Evolutionary conservation across 768 basidiomycete genomes (phyloP).

Genomic region (Panus rudis): DNA sequence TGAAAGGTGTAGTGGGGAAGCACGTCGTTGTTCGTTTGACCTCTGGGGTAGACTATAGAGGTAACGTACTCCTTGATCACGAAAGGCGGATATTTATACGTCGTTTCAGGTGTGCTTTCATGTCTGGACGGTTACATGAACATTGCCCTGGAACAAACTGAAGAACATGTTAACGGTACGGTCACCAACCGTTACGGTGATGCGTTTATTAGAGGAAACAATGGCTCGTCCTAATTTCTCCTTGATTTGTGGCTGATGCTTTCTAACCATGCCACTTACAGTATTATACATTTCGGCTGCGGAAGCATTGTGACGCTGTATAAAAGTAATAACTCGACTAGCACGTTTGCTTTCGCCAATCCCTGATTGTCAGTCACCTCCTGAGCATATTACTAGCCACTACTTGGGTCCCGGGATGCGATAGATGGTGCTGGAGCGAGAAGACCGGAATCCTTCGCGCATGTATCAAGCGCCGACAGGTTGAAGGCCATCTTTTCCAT

Average conservation of each 20-base stretch:
- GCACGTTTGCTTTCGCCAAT: too few relatives aligned
- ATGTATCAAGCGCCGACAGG: too few relatives aligned
- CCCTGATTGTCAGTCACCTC: too few relatives aligned
- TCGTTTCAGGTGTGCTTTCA: slow-evolving; percentile 68
- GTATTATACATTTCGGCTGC: slow-evolving; percentile 25
- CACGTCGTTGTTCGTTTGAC: slow-evolving; percentile 86
- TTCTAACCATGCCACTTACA: slow-evolving; percentile 1
- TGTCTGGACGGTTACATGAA: slow-evolving; percentile 99
- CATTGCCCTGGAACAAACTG: slow-evolving; percentile 94
- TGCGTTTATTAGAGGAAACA: slow-evolving; percentile 92
- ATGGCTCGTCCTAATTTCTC: slow-evolving; percentile 45
- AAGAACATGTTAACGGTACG: slow-evolving; percentile 87
- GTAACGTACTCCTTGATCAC: slow-evolving; percentile 23
- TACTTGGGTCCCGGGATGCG: too few relatives aligned
- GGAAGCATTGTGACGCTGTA: slow-evolving; percentile 20
- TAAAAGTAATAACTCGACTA: too few relatives aligned
- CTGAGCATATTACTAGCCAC: too few relatives aligned
- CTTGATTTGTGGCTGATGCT: too few relatives aligned
- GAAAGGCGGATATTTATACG: neutral
- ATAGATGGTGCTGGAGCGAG: too few relatives aligned
- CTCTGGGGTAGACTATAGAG: slow-evolving; percentile 90
- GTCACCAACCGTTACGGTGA: slow-evolving; percentile 90
- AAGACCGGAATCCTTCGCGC: too few relatives aligned
- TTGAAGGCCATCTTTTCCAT: too few relatives aligned
- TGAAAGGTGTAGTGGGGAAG: slow-evolving; percentile 96